Evolutionary conservation across 805 yeast genomes (phyloP).

Genomic region (Kazachstania africana): DNA sequence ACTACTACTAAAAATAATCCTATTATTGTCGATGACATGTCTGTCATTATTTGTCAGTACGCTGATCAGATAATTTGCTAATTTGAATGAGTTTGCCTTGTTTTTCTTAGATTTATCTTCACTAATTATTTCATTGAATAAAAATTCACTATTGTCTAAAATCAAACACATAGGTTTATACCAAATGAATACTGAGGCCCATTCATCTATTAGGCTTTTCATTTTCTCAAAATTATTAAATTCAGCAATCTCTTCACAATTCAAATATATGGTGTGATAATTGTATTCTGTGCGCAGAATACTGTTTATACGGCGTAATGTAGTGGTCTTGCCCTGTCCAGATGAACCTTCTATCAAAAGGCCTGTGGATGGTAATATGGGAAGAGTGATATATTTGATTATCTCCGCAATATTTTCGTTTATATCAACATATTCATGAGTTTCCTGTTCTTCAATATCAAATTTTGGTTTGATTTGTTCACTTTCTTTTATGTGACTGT

Average conservation of each 20-base stretch:
- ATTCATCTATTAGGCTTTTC: constrained; percentile 34
- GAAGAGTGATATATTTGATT: constrained; percentile 7
- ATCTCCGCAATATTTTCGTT: constrained; percentile 4
- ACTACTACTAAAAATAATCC: constrained; percentile 50
- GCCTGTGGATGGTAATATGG: constrained; percentile 29
- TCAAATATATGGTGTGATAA: constrained; percentile 35
- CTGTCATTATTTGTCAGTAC: constrained; percentile 28
- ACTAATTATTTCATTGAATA: constrained; percentile 42
- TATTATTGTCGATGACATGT: constrained; percentile 30
- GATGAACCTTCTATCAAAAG: constrained; percentile 57
- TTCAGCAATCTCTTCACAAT: constrained; percentile 37
- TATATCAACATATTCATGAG: too few species aligned
- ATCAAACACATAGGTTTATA: constrained; percentile 63
- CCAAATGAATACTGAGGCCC: constrained; percentile 48
- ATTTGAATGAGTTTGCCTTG: constrained; percentile 39
- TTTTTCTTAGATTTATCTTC: constrained; percentile 38
- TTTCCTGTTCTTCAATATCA: too few species aligned
- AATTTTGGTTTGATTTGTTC: not conserved
- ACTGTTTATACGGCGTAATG: constrained; percentile 32
- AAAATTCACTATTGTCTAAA: constrained; percentile 65
- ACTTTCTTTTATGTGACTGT: not conserved
- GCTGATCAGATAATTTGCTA: constrained; percentile 48
- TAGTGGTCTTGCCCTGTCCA: constrained; percentile 72
- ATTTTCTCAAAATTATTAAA: constrained; percentile 23
- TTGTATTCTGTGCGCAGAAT: constrained; percentile 12